Base-by-base conservation (phyloP, 2,329 filamentous ascomycete species). In the Xylariaceae sp. region DNA sequence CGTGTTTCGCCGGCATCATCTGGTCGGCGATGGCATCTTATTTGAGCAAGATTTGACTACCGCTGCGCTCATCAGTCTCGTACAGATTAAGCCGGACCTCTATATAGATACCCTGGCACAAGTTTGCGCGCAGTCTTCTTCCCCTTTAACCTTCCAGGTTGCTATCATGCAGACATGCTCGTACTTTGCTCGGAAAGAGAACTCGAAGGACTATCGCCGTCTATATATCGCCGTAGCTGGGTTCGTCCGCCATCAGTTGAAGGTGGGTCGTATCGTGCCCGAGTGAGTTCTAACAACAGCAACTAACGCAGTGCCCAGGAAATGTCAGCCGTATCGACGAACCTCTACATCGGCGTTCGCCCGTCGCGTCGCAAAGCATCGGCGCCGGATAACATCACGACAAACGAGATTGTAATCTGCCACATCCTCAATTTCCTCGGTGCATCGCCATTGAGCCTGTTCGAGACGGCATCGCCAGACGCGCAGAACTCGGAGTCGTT, bases 31-130 rank as follows among this genome's bases (percentile, higher is more conserved):
- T 22, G 69, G 71, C n/a, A 67, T 71, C 21, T 68, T 74, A 29
- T 82, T 86, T 59, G 83, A 86, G 53, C 80, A 82, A 65, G 79
- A 85, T 54, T 75, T 86, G 63, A 83, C 86, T 70, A 86, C 84
- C 15, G 82, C 82, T 36, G 79, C 84, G 3, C 85, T 87, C 65
- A 83, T 87, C 52, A 84, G 81, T 65, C 71, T 87, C 39, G 75
- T 80, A 12, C 79, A 86, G 60, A 71, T 88, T 34, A 83, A 81
- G 63, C 77, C 83, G 51, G 80, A 85, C 46, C 74, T 75, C 49
- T 80, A 77, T 54, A 74, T 84, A 46, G 80, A 81, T 41, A 76
- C 75, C 19, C 74, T 88, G 13, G 74, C 79, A 3, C 76, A 80
- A 44, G 71, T 73, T 8, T 87, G 84, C 58, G 75, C 86, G 44